phyloP scores from a whole-genome alignment of 1,139 yeast genomes.

The Pichia sp. region DNA sequence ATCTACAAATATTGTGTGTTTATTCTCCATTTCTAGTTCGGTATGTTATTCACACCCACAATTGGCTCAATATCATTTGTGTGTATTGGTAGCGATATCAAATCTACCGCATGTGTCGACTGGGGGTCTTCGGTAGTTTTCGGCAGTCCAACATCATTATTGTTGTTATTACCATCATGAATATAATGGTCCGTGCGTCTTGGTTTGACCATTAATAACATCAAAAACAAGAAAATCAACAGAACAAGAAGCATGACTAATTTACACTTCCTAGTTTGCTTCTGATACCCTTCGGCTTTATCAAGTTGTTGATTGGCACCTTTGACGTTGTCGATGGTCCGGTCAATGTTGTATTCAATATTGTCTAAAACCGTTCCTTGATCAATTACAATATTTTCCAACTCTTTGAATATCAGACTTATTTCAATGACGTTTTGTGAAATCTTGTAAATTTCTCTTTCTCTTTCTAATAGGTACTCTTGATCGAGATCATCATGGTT shows the following conservation, averaged over 20 bases:
- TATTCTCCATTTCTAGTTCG: no score
- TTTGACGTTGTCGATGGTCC: conserved; percentile 66
- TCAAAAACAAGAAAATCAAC: conserved; percentile 62
- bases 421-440: conserved; percentile 94
- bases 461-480: conserved; percentile 56
- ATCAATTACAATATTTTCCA: conserved; percentile 87
- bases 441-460: conserved; percentile 77
- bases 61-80: no score
- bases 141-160: background rate
- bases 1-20: no score
- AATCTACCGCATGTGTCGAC: no score
- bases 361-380: conserved; percentile 92
- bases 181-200: conserved; percentile 14
- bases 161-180: conserved; percentile 5
- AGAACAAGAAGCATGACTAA: conserved; percentile 65
- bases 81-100: no score
- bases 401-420: conserved; percentile 85
- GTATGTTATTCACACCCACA: no score
- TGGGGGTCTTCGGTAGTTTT: no score
- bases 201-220: conserved; percentile 69
- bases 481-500: conserved; percentile 19
- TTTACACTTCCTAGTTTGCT: conserved; percentile 86
- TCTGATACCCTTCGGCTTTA: conserved; percentile 74
- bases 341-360: conserved; percentile 83
- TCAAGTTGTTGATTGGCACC: conserved; percentile 71